A percentile compares a stretch with the other conserved stretches of the same genome.
Evolutionary conservation across 192 early-diverging fungal species (phyloP).

Genomic region (Allomyces arbusculus): DNA sequence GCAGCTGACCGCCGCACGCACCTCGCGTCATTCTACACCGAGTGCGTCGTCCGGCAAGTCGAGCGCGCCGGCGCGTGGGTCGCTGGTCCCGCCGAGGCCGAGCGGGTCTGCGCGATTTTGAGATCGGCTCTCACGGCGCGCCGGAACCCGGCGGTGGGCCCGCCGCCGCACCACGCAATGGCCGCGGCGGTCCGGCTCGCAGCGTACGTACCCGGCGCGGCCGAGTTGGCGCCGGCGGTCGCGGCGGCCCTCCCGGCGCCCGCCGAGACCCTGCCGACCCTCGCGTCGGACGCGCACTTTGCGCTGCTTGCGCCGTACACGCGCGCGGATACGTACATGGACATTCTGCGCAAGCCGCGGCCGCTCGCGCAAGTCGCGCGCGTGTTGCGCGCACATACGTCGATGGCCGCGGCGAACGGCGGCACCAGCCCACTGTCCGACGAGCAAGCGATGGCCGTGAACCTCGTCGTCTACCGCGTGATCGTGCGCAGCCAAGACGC

Average conservation of each 20-base stretch:
- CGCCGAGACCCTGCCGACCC: too few relatives aligned
- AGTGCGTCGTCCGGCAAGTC: neutral
- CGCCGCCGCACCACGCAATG: too few relatives aligned
- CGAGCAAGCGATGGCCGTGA: neutral
- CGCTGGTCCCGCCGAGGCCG: neutral
- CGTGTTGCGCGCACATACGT: neutral
- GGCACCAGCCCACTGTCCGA: neutral
- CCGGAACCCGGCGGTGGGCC: too few relatives aligned
- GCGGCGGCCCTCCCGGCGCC: too few relatives aligned
- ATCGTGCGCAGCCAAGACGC: neutral
- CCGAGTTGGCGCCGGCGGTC: too few relatives aligned
- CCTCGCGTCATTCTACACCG: neutral
- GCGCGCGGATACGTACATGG: too few relatives aligned
- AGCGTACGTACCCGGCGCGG: too few relatives aligned
- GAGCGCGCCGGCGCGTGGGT: neutral
- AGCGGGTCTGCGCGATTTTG: neutral
- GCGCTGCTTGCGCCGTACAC: too few relatives aligned
- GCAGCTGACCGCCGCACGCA: neutral
- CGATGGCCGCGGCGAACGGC: neutral
- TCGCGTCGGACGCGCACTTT: too few relatives aligned
- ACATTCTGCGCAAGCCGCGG: too few relatives aligned
- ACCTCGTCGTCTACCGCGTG: neutral
- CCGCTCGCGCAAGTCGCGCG: neutral
- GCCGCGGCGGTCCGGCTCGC: too few relatives aligned
- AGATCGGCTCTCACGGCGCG: too few relatives aligned